Evolutionary conservation across 2,329 filamentous ascomycete species (phyloP).

Genomic region (Pleurostoma richardsiae): DNA sequence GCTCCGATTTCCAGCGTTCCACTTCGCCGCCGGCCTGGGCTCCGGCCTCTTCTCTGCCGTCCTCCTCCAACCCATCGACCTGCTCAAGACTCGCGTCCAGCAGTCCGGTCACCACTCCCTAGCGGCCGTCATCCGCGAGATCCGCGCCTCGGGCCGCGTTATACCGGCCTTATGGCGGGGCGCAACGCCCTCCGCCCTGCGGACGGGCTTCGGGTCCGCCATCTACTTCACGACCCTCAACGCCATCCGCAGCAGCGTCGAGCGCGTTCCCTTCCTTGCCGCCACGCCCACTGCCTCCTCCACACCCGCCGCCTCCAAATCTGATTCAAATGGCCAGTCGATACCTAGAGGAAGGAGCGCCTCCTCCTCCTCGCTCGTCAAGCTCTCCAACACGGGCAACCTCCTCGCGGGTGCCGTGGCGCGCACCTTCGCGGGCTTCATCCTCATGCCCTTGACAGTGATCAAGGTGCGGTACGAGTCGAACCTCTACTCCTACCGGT

Average conservation of each 20-base stretch:
- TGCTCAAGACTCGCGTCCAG: constrained; percentile 94
- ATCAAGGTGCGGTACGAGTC: constrained; percentile 97
- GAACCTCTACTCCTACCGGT: constrained; percentile 77
- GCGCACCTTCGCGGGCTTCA: constrained; percentile 78
- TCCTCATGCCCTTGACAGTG: constrained; percentile 93
- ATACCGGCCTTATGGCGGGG: constrained; percentile 84
- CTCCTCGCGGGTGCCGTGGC: constrained; percentile 79
- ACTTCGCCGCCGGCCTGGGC: constrained; percentile 82
- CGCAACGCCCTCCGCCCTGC: constrained; percentile 84
- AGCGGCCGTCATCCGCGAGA: constrained; percentile 60
- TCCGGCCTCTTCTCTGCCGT: constrained; percentile 86
- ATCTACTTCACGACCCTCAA: constrained; percentile 93
- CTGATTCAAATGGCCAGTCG: constrained; percentile 51
- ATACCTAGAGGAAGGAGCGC: constrained; percentile 26
- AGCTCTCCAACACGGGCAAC: constrained; percentile 79
- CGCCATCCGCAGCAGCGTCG: constrained; percentile 66
- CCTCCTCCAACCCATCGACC: constrained; percentile 88
- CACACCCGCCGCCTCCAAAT: constrained; percentile 7
- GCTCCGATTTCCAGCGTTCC: constrained; percentile 52
- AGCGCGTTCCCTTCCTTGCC: constrained; percentile 32
- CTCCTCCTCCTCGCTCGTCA: constrained; percentile 69
- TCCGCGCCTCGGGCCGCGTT: constrained; percentile 58
- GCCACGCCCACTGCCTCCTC: constrained; percentile 10
- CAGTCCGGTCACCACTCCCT: constrained; percentile 74
- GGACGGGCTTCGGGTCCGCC: constrained; percentile 88